phyloP scores from a whole-genome alignment of 768 basidiomycete species.

The Jaapia argillacea region DNA sequence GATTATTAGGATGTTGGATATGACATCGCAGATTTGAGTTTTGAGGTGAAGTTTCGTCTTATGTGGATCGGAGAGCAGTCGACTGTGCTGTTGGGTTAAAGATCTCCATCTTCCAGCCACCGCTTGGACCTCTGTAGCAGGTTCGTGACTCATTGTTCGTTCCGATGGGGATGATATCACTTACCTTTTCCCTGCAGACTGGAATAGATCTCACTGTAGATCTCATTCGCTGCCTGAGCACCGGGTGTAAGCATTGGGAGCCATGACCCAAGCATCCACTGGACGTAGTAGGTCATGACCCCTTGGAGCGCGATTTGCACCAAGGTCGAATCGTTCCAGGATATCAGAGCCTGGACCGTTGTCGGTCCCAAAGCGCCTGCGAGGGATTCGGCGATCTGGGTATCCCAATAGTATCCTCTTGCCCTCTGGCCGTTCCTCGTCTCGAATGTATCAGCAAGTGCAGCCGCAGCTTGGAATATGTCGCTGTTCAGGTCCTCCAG shows the following conservation, averaged over 20 bases:
- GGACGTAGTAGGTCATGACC: background rate
- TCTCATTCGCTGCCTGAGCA: background rate
- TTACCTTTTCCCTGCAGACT: background rate
- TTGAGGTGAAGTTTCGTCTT: too few species aligned
- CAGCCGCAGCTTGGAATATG: background rate
- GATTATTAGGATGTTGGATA: too few species aligned
- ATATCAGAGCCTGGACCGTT: background rate
- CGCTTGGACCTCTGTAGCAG: conserved; percentile 3
- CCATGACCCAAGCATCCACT: background rate
- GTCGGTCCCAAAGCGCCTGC: background rate
- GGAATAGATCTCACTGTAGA: background rate
- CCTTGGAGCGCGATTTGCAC: background rate
- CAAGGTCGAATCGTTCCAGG: background rate
- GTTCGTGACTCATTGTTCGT: background rate
- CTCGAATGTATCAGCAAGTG: background rate
- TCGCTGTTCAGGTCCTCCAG: background rate
- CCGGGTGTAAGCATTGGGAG: too few species aligned
- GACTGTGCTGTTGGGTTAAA: background rate
- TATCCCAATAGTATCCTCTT: too few species aligned
- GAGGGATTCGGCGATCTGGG: background rate
- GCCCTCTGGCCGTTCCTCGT: background rate
- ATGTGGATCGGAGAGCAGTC: too few species aligned
- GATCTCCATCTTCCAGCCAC: conserved; percentile 2
- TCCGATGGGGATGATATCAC: background rate
- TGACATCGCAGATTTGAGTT: too few species aligned